Evolutionary conservation across 768 basidiomycete species (phyloP).

Genomic region (Dictyophora rubrovolvata): DNA sequence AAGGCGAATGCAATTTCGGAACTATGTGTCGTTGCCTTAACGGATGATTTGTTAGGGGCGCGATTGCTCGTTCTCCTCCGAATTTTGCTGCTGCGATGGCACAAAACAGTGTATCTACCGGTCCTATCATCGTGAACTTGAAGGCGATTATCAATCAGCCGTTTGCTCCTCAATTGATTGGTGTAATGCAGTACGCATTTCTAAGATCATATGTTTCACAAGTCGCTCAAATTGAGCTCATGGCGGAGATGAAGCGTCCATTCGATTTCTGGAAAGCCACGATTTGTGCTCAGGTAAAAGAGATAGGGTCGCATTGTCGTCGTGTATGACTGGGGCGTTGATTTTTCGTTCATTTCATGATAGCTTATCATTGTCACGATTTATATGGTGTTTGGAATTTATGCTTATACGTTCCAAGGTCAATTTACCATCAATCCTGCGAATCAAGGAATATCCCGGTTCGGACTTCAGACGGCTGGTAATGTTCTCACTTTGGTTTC

Average conservation of each 20-base stretch:
- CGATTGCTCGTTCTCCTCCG: conserved; percentile 43
- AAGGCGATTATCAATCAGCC: conserved; percentile 19
- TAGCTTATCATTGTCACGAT: conserved; percentile 41
- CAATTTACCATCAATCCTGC: conserved; percentile 45
- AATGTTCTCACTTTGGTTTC: conserved; percentile 36
- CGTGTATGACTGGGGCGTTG: not conserved
- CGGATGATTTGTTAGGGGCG: conserved; percentile 23
- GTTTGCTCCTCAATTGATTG: conserved; percentile 34
- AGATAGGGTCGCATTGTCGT: not conserved
- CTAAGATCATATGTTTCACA: not conserved
- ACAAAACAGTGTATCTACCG: conserved; percentile 23
- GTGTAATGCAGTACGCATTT: conserved; percentile 43
- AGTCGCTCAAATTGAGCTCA: conserved; percentile 22
- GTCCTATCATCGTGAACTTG: conserved; percentile 25
- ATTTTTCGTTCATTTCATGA: not conserved
- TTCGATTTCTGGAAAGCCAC: conserved; percentile 65
- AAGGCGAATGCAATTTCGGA: not conserved
- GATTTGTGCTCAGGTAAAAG: conserved; percentile 22
- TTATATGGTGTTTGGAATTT: conserved; percentile 44
- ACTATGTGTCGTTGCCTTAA: not conserved
- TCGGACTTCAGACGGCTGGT: conserved; percentile 32
- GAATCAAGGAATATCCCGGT: conserved; percentile 34
- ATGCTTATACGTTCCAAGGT: conserved; percentile 44
- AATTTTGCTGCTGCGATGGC: conserved; percentile 35
- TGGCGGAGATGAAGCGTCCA: conserved; percentile 58